Evolutionary conservation across 129 eudicot genomes (phyloP).

Genomic region (Tagetes erecta): DNA sequence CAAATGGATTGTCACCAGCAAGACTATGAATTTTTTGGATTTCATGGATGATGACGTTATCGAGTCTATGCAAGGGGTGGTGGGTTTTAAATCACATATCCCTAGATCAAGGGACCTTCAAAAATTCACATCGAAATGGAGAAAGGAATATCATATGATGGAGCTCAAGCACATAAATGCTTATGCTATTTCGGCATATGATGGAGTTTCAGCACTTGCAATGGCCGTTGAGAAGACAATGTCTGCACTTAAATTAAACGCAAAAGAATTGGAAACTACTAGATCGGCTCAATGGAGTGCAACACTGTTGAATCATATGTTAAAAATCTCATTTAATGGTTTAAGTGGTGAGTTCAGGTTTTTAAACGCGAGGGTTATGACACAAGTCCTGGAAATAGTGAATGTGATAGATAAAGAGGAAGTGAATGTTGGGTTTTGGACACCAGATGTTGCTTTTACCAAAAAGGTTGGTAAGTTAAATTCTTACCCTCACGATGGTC

Average conservation of each 20-base stretch:
- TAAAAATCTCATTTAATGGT: constrained; percentile 34
- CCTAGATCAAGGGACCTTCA: constrained; percentile 34
- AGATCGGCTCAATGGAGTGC: constrained; percentile 4
- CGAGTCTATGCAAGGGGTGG: constrained; percentile 46
- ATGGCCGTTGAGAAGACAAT: constrained; percentile 37
- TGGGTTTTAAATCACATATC: constrained; percentile 48
- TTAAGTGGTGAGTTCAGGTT: constrained; percentile 41
- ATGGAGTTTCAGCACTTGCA: constrained; percentile 52
- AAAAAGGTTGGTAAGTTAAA: constrained; percentile 8
- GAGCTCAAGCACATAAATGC: constrained; percentile 21
- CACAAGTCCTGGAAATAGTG: constrained; percentile 27
- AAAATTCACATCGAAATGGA: constrained; percentile 32
- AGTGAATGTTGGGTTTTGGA: constrained; percentile 56
- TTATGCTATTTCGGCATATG: constrained; percentile 51
- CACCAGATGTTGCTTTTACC: constrained; percentile 22
- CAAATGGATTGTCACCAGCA: constrained; percentile 58
- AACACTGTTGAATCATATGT: constrained; percentile 28
- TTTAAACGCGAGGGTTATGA: constrained; percentile 14
- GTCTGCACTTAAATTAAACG: background rate
- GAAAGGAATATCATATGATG: constrained; percentile 12
- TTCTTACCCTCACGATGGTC: constrained; percentile 1
- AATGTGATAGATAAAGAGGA: constrained; percentile 38
- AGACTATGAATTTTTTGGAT: constrained; percentile 33
- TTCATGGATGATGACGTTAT: constrained; percentile 31
- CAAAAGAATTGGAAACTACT: background rate